Evolutionary conservation across 192 early-diverging fungal species (phyloP).

Genomic region (Paraglomus occultum): DNA sequence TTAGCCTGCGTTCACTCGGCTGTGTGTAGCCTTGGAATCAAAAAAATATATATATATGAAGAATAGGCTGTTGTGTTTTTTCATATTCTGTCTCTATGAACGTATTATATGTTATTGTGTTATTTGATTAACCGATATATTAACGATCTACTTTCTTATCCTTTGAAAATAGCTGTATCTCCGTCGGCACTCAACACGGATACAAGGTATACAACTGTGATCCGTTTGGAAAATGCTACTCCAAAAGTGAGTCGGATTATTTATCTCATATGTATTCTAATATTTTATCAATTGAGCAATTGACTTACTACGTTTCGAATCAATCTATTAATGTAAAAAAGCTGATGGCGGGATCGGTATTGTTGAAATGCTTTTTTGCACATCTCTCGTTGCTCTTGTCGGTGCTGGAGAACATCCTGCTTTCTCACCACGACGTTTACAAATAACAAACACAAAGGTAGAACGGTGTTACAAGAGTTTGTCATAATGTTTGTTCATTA

Average conservation of each 20-base stretch:
- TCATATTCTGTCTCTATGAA: background rate
- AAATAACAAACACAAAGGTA: constrained; percentile 98
- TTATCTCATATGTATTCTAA: background rate
- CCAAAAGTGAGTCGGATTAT: constrained; percentile 60
- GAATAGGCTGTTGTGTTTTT: background rate
- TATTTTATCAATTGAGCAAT: background rate
- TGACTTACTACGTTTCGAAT: background rate
- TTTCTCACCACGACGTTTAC: constrained; percentile 84
- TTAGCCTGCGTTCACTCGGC: background rate
- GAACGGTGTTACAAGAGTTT: constrained; percentile 8
- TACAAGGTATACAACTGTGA: constrained; percentile 98
- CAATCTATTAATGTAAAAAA: constrained; percentile 29
- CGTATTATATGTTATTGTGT: background rate
- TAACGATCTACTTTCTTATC: constrained; percentile 8
- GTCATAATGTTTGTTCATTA: background rate
- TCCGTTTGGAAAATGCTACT: constrained; percentile 93
- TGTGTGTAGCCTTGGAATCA: background rate
- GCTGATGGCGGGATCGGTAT: constrained; percentile 89
- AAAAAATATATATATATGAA: background rate
- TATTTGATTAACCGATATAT: constrained; percentile 5
- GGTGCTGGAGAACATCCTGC: constrained; percentile 89
- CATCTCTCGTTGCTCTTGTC: constrained; percentile 93
- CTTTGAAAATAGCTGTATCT: constrained; percentile 67
- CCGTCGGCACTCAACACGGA: constrained; percentile 79
- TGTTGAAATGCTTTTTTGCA: constrained; percentile 97